phyloP scores from a whole-genome alignment of 768 basidiomycete species.

The Sporobolomyces roseus region DNA sequence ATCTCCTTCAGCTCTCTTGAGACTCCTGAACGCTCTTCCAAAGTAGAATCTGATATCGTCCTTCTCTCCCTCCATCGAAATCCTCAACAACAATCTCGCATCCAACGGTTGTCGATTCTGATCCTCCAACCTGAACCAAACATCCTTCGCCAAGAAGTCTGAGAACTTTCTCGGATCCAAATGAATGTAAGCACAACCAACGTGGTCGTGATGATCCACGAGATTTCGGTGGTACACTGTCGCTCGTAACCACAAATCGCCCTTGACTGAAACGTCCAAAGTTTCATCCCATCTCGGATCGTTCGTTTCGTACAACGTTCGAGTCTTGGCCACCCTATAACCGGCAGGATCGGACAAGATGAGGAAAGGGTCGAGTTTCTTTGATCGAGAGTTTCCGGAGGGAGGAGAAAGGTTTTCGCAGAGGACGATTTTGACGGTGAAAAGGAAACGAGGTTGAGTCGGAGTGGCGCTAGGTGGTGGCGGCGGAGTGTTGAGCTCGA shows the following conservation, averaged over 20 bases:
- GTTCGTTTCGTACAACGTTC: constrained; percentile 87
- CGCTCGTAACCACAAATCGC: constrained; percentile 94
- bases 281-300: constrained; percentile 98
- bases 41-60: constrained; percentile 98
- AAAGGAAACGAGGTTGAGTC: constrained; percentile 54
- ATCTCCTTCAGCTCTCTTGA: constrained; percentile 89
- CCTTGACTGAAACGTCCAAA: constrained; percentile 88
- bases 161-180: constrained; percentile 82
- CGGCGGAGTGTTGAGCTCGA: constrained; percentile 34
- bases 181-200: constrained; percentile 86
- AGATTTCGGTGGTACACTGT: constrained; percentile 86
- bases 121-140: constrained; percentile 86
- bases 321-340: constrained; percentile 82
- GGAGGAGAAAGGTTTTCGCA: constrained; percentile 63
- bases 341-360: constrained; percentile 91
- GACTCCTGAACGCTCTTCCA: constrained; percentile 80
- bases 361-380: constrained; percentile 84
- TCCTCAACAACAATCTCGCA: constrained; percentile 76
- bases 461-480: constrained; percentile 65
- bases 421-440: constrained; percentile 87
- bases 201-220: constrained; percentile 76
- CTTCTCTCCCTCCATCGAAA: constrained; percentile 99
- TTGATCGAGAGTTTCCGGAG: constrained; percentile 65
- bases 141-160: constrained; percentile 82
- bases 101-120: constrained; percentile 47